A percentile compares a stretch with the other conserved stretches of the same genome.
These are phyloP conservation scores for Cercospora nicotianae DNA, from an alignment of 2,329 filamentous ascomycete species.

Conservation along the genomic window DNA sequence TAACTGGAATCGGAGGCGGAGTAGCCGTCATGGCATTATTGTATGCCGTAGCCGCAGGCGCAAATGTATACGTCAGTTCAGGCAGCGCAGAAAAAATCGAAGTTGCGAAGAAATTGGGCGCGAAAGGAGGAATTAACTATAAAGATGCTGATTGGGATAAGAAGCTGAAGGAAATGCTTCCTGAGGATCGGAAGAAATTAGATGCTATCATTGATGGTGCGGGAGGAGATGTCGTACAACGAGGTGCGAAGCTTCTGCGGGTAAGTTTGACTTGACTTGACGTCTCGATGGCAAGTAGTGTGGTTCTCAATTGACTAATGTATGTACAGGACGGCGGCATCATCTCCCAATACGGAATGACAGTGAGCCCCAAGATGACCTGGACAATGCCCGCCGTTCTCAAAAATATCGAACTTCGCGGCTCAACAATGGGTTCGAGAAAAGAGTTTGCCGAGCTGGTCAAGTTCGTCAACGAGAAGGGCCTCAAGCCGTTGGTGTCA, in stretches of 20 bases:
- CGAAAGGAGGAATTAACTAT: slow-evolving; percentile 79
- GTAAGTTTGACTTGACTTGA: slow-evolving; percentile 40
- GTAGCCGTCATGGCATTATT: slow-evolving; percentile 80
- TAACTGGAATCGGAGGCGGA: slow-evolving; percentile 91
- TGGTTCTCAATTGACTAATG: too few species aligned
- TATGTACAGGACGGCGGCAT: slow-evolving; percentile 72
- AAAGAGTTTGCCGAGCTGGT: slow-evolving; percentile 92
- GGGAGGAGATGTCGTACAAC: slow-evolving; percentile 77
- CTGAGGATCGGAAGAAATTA: slow-evolving; percentile 64
- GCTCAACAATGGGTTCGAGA: slow-evolving; percentile 87
- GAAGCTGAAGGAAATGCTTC: slow-evolving; percentile 63
- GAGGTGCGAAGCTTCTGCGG: slow-evolving; percentile 68
- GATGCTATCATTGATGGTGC: slow-evolving; percentile 91
- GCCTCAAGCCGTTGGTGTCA: slow-evolving; percentile 76
- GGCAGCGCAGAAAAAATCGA: slow-evolving; percentile 73
- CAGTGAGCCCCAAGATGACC: slow-evolving; percentile 77
- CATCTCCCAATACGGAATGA: slow-evolving; percentile 92
- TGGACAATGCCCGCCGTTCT: slow-evolving; percentile 82
- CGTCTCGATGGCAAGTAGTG: too few species aligned
- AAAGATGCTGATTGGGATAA: slow-evolving; percentile 78
- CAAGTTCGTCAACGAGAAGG: slow-evolving; percentile 70
- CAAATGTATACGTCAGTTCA: slow-evolving; percentile 79
- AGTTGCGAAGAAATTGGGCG: slow-evolving; percentile 70
- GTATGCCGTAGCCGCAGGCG: slow-evolving; percentile 73
- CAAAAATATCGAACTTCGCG: slow-evolving; percentile 82